Evolutionary conservation across 2,329 filamentous ascomycete species (phyloP).

Genomic region (Eutypa lata): DNA sequence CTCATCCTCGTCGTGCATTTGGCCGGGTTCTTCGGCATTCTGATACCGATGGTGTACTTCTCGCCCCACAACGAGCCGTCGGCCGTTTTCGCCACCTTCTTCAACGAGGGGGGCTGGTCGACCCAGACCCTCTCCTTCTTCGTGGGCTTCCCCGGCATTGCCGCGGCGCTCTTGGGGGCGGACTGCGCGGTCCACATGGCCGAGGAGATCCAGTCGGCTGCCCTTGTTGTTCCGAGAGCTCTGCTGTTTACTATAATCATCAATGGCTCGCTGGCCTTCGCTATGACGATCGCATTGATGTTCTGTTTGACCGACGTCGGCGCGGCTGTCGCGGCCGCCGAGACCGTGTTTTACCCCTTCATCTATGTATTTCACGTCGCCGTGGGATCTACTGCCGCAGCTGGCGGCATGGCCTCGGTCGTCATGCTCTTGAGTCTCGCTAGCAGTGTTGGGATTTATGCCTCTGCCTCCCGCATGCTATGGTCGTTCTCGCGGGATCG

Average conservation of each 20-base stretch:
- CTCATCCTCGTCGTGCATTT: constrained; percentile 41
- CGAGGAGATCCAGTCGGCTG: constrained; percentile 17
- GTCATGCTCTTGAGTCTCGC: constrained; percentile 15
- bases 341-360: constrained; percentile 23
- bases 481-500: constrained; percentile 25
- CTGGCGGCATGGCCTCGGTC: constrained; percentile 15
- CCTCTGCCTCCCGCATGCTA: constrained; percentile 19
- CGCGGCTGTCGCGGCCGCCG: constrained; percentile 8
- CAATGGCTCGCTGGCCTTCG: constrained; percentile 20
- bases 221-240: constrained; percentile 15
- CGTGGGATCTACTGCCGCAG: constrained; percentile 15
- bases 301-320: constrained; percentile 19
- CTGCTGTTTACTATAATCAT: constrained; percentile 19
- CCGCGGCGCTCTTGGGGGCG: constrained; percentile 34
- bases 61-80: constrained; percentile 28
- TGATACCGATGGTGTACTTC: constrained; percentile 35
- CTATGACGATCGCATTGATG: constrained; percentile 17
- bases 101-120: constrained; percentile 46
- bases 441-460: constrained; percentile 18
- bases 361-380: constrained; percentile 21
- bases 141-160: constrained; percentile 37
- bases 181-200: constrained; percentile 31
- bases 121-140: constrained; percentile 42
- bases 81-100: constrained; percentile 45
- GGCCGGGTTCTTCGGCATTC: constrained; percentile 39